Evolutionary conservation across 1,284 basidiomycete species (phyloP).

Genomic region (Marasmius fiardii): DNA sequence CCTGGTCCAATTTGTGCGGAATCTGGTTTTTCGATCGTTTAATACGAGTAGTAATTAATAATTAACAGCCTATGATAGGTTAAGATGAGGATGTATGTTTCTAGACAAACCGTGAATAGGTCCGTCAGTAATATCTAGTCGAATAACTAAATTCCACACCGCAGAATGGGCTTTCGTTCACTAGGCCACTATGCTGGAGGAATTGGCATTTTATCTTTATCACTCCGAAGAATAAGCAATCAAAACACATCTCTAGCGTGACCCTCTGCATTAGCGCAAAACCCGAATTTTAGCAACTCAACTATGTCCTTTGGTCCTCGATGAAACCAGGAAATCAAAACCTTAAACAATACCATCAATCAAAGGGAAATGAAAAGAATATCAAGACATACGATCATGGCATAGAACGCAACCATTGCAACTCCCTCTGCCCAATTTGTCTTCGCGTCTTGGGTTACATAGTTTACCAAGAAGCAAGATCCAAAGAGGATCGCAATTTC

Average conservation of each 20-base stretch:
- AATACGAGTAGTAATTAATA: too few relatives aligned
- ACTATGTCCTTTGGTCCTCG: slow-evolving; percentile 1
- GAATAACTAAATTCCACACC: too few relatives aligned
- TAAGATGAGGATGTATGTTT: too few relatives aligned
- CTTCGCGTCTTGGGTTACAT: slow-evolving; percentile 43
- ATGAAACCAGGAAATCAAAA: slow-evolving; percentile 7
- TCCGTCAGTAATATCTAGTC: too few relatives aligned
- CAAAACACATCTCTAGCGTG: not conserved
- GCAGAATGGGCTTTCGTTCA: too few relatives aligned
- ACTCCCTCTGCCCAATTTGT: slow-evolving; percentile 45
- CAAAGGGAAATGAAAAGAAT: too few relatives aligned
- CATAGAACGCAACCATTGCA: slow-evolving; percentile 39
- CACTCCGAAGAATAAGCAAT: not conserved
- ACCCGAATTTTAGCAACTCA: not conserved
- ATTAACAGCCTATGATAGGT: too few relatives aligned
- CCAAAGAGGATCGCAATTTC: slow-evolving; percentile 40
- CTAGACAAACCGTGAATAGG: too few relatives aligned
- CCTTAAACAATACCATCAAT: slow-evolving; percentile 1
- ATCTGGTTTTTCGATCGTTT: too few relatives aligned
- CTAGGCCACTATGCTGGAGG: too few relatives aligned
- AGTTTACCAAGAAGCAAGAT: slow-evolving; percentile 46
- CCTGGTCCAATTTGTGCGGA: too few relatives aligned
- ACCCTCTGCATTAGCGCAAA: not conserved
- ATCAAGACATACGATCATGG: slow-evolving; percentile 38
- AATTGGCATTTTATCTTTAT: not conserved